Evolutionary conservation across 352 stramenopile genomes (phyloP), one percentile per base, ranked within the genome.

Genomic region (Phytophthora sp.): DNA sequence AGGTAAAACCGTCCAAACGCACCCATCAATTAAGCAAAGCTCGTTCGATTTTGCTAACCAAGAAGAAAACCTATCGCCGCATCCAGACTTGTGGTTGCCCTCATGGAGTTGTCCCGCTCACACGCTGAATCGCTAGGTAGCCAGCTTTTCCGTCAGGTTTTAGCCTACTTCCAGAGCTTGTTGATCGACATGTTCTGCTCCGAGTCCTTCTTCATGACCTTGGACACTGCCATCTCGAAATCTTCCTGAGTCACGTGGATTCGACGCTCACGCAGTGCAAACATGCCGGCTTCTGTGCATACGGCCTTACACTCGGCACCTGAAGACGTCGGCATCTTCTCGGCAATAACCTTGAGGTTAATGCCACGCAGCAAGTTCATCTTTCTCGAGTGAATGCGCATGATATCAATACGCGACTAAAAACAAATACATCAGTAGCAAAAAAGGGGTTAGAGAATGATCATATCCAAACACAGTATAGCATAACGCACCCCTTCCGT

Each of bases 201-300:
- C 53, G 89, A 94, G 69, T 99, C 98, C 86, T 99, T 99, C 96
- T 99, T 99, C 97, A 99, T 99, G 59, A 99, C 98, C 90, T 99
- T 99, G 53, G 93, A 98, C 23, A 99, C 97, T 11, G 98, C 97
- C 97, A 99, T 99, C 79, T 99, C 97, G 79, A 99, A 99, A 84
- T 99, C 97, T 85, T 99, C 97, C 76, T 99, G 98, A 24, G 98
- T 99, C 23, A 99, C 98, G 85, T 99, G 98, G 53, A 99, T 98
- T 60, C 98, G 91, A 66, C 98, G 90, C 85, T 99, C 98, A 66
- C 98, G 88, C 38, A 99, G 79, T n/a, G 98, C 98, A 88, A 99
- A 99, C 98, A 99, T 99, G 49, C 98, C 98, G 13, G 98, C 98
- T 74, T 99, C 98, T 39, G 97, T 99, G 82, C 98, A 99, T 30